A percentile compares a stretch with the other conserved stretches of the same genome.
phyloP scores from a whole-genome alignment of 257 asterid genomes.

The Nicotiana sylvestris region DNA sequence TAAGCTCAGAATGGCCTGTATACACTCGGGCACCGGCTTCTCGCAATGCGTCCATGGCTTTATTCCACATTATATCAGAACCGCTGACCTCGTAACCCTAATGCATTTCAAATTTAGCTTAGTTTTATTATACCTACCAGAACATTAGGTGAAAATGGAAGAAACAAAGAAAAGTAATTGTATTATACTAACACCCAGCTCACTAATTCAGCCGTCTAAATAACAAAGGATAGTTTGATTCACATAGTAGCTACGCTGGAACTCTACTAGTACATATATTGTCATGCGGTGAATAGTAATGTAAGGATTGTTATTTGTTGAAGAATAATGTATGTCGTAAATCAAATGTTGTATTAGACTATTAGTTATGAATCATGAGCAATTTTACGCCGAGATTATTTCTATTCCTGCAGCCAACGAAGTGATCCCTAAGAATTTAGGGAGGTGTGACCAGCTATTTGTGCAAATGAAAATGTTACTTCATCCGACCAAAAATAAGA shows the following conservation, averaged over 20 bases:
- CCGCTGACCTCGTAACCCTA: constrained; percentile 38
- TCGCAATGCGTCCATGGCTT: constrained; percentile 28
- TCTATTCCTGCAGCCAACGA: background rate
- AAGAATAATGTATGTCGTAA: background rate
- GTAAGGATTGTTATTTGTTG: background rate
- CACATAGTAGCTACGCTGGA: background rate
- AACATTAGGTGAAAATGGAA: background rate
- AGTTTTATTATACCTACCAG: background rate
- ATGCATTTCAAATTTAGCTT: background rate
- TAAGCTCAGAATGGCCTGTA: constrained; percentile 33
- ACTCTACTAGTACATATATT: background rate
- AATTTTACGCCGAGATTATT: background rate
- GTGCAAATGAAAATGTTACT: background rate
- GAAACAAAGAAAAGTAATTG: background rate
- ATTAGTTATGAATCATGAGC: background rate
- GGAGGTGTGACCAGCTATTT: background rate
- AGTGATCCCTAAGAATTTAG: background rate
- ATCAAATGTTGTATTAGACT: background rate
- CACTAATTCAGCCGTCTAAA: background rate
- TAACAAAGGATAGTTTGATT: background rate
- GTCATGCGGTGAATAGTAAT: background rate
- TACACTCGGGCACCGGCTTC: constrained; percentile 28
- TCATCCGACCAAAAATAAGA: background rate
- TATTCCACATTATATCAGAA: constrained; percentile 34
- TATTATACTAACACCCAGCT: background rate